Evolutionary conservation across 129 eudicot species (phyloP), one percentile per base, ranked within the genome.

Genomic region (Apium graveolens): DNA sequence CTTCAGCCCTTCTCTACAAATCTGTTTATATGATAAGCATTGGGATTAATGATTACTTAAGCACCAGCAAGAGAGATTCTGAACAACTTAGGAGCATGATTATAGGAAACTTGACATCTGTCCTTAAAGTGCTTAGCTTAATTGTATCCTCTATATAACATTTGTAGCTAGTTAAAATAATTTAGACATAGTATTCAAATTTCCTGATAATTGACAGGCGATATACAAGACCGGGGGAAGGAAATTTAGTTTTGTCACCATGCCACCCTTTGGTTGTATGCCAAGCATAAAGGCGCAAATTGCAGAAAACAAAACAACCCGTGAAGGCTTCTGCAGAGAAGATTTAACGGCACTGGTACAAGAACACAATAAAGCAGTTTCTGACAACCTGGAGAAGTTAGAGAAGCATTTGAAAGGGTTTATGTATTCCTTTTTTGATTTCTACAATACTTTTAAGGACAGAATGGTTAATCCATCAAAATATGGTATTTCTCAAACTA

Each of bases 11-110:
- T 41, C 55, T 86, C 65, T 77, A 85, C 24, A 66, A 74, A 35
- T 91, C 92, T 7, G 92, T 90, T 37, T 88, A 88, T 79, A 35
- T 90, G 84, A 76, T 90, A 48, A 90, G 88, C 81, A 78, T 86
- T 68, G 96, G 90, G 5, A 71, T 77, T 51, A 90, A 90, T 78
- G 96, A 88, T 44, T 90, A 88, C 81, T 75, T 76, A 42, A 84
- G 81, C 73, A 87, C 90, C 5, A 42, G 46, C 51, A 37, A 75
- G 21, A 49, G 69, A 70, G 83, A 84, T 78, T 53, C 79, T 63
- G 69, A 78, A 17, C 78, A 80, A 20, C 87, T 46, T 39, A 79
- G 86, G 24, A 44, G 68, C 62, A 76, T 83, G 57, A 88, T 91
- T 10, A 66, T 91, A n/a, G 88, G 88, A 57, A 91, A 91, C 62